Base-by-base conservation (phyloP, 2,329 filamentous ascomycete species). In the Sporothrix variecibatus region DNA sequence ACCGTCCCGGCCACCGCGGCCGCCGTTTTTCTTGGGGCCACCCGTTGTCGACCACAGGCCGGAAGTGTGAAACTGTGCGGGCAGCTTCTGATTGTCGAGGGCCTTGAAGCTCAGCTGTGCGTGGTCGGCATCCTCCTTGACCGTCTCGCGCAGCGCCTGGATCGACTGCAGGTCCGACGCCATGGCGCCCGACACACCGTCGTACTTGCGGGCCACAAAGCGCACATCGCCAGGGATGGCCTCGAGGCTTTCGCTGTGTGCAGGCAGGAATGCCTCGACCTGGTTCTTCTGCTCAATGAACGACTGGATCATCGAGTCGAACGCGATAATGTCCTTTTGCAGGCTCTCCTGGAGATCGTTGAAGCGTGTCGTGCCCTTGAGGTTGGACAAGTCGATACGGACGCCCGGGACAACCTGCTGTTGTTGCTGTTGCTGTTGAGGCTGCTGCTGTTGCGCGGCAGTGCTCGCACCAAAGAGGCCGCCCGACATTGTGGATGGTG, bases 321-420 rank as follows among this genome's bases (percentile, higher is more conserved):
- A 90, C 11, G 87, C 84, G 76, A 93, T 90, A 76, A 99, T 93
- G 77, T 94, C 85, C 76, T 90, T 89, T 80, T 97, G 94, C 20
- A 97, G 86, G 40, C 93, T 90, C 77, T 95, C 92, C 75, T 93
- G 90, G 38, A 97, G 91, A 82, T 97, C 95, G 80, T 94, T 94
- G 85, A 96, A 98, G 76, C 96, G 93, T 3, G 94, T 97, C 0
- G 95, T 97, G 20, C 93, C 92, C 71, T 94, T 90, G 75, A 98
- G 86, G 80, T 93, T 93, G 78, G 89, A 89, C 71, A 93, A 83
- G 82, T 96, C 93, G 78, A 97, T 93, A 79, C 93, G 91, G 23
- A 94, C 92, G 23, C 92, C 93, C 0, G 92, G 90, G 20, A 91
- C 87, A 17, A 85, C 86, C 77, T 88, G 87, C 76, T 88, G 86